Conservation (phyloP, 768 basidiomycete species). For the Trametopsis cervina region DNA sequence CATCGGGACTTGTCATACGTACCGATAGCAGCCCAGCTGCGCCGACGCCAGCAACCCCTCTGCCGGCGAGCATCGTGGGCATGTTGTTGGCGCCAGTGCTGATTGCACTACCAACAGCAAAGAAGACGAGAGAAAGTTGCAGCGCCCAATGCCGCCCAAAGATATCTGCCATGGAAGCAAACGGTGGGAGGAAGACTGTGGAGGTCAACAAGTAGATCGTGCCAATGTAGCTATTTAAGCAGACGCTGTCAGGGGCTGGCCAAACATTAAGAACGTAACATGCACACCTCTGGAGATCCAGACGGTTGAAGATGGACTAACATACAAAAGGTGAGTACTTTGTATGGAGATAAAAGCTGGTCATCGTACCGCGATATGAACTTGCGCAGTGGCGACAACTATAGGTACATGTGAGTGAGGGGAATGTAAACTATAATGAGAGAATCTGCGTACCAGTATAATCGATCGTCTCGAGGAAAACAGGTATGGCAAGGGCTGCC, state of each 20-base stretch:
- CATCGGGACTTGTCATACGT: slow-evolving; percentile 5
- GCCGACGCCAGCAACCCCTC: slow-evolving; percentile 44
- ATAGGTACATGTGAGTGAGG: not conserved
- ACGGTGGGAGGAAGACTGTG: slow-evolving; percentile 47
- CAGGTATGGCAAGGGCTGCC: slow-evolving; percentile 33
- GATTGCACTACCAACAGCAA: slow-evolving; percentile 39
- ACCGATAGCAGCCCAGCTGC: slow-evolving; percentile 37
- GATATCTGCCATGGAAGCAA: slow-evolving; percentile 42
- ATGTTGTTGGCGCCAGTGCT: slow-evolving; percentile 42
- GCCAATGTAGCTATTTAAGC: slow-evolving; percentile 35
- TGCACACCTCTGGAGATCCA: slow-evolving; percentile 27
- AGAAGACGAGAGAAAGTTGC: slow-evolving; percentile 37
- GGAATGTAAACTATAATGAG: not conserved
- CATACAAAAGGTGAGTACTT: not conserved
- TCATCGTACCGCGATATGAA: slow-evolving; percentile 39
- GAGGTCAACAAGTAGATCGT: slow-evolving; percentile 44
- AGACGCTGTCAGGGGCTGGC: not conserved
- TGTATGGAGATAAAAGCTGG: not conserved
- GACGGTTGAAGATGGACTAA: slow-evolving; percentile 27
- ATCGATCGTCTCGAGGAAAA: slow-evolving; percentile 34
- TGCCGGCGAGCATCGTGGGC: slow-evolving; percentile 36
- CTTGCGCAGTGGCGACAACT: slow-evolving; percentile 48
- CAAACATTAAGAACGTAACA: not conserved
- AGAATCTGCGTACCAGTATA: slow-evolving; percentile 26
- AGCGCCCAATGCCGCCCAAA: slow-evolving; percentile 43